A percentile compares a stretch with the other conserved stretches of the same genome.
Evolutionary conservation across 1,284 basidiomycete genomes (phyloP).

Genomic region (Melampsora abietis-canadensis): DNA sequence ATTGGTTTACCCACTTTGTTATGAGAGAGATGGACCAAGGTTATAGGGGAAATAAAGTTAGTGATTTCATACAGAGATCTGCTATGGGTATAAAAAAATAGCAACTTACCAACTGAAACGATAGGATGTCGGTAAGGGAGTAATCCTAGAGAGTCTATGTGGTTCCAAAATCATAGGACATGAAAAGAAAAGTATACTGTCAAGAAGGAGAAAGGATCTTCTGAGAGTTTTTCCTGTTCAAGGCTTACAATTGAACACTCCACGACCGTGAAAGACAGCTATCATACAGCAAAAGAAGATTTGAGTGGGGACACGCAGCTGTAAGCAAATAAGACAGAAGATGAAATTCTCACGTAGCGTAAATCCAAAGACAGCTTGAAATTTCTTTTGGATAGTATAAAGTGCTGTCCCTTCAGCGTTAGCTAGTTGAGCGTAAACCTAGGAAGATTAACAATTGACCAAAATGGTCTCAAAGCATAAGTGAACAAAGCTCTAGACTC

Average conservation of each 20-base stretch:
- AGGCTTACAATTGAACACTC: conserved; percentile 39
- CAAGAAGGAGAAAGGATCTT: too few species aligned
- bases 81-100: too few species aligned
- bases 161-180: not conserved
- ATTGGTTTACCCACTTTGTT: conserved; percentile 80
- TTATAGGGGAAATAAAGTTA: too few species aligned
- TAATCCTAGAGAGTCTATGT: conserved; percentile 59
- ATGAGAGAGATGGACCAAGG: too few species aligned
- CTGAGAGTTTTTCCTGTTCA: not conserved
- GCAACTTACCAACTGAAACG: conserved; percentile 68
- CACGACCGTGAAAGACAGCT: conserved; percentile 43
- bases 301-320: not conserved
- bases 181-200: not conserved
- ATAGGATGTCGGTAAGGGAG: conserved; percentile 93
- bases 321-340: not conserved
- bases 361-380: conserved; percentile 88
- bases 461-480: not conserved
- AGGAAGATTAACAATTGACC: not conserved
- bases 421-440: conserved; percentile 51
- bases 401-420: conserved; percentile 89
- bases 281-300: not conserved
- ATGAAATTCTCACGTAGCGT: conserved; percentile 90
- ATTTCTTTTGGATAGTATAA: conserved; percentile 78
- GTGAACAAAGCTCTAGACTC: too few species aligned
- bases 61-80: too few species aligned